Percentiles rank a stretch among this genome's conserved stretches.
Evolutionary conservation across 345 rosid genomes (phyloP).

Genomic region (Lagerstroemia speciosa): DNA sequence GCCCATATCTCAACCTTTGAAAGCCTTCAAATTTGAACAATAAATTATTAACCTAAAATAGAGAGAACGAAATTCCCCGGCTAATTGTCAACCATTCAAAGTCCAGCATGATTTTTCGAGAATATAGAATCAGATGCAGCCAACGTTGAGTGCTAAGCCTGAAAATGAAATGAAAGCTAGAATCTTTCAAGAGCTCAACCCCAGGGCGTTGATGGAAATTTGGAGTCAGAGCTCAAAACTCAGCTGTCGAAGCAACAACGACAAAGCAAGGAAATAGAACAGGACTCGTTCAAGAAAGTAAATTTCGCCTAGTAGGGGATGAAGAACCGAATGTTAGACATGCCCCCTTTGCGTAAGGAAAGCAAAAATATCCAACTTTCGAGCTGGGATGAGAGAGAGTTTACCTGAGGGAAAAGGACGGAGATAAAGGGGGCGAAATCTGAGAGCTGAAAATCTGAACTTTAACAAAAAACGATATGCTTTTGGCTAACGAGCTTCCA

Average conservation of each 20-base stretch:
- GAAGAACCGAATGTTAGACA: background rate
- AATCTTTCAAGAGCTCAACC: background rate
- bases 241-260: background rate
- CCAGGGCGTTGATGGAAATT: background rate
- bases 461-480: background rate
- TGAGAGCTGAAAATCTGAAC: slow-evolving; percentile 2
- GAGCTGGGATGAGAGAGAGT: background rate
- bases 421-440: background rate
- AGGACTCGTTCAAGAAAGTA: background rate
- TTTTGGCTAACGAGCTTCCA: background rate
- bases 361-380: background rate
- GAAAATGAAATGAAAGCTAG: slow-evolving; percentile 2
- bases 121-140: background rate
- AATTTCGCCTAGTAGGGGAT: background rate
- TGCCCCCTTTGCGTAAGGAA: slow-evolving; percentile 4
- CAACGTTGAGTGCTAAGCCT: background rate
- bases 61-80: background rate
- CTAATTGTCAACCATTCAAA: slow-evolving; percentile 5
- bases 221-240: background rate
- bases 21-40: slow-evolving; percentile 4
- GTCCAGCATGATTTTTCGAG: slow-evolving; percentile 4
- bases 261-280: background rate
- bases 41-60: too few species aligned
- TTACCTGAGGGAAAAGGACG: slow-evolving; percentile 4
- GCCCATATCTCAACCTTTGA: background rate